phyloP scores from a whole-genome alignment of 1,284 basidiomycete species.

The Boletus smithii region DNA sequence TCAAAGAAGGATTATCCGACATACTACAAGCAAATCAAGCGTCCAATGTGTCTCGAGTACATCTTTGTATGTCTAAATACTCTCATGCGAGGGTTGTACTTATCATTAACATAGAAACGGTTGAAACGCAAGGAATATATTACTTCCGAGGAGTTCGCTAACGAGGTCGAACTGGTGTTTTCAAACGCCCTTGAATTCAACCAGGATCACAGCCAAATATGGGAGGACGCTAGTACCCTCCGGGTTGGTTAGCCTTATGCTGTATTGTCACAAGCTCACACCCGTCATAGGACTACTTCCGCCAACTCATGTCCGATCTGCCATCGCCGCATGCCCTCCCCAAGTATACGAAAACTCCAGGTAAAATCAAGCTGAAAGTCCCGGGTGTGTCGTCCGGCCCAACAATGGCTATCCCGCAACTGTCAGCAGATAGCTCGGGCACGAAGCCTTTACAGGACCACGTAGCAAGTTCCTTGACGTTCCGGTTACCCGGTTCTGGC shows the following conservation, averaged over 20 bases:
- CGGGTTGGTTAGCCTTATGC: slow-evolving; percentile 44
- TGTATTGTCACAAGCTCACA: slow-evolving; percentile 12
- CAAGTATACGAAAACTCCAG: slow-evolving; percentile 54
- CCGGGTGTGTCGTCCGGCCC: slow-evolving; percentile 31
- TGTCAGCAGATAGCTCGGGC: slow-evolving; percentile 12
- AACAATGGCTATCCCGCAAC: slow-evolving; percentile 8
- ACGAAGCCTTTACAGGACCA: slow-evolving; percentile 26
- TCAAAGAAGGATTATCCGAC: slow-evolving; percentile 75
- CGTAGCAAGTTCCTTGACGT: slow-evolving; percentile 24
- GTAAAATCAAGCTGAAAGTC: slow-evolving; percentile 68
- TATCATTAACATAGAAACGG: slow-evolving; percentile 51
- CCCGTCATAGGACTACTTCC: slow-evolving; percentile 58
- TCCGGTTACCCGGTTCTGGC: slow-evolving; percentile 30
- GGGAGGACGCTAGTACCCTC: slow-evolving; percentile 67
- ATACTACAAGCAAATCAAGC: slow-evolving; percentile 84
- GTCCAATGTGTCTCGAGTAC: slow-evolving; percentile 78
- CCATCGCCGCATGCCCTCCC: slow-evolving; percentile 59
- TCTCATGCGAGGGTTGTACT: slow-evolving; percentile 11
- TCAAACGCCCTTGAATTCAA: slow-evolving; percentile 86
- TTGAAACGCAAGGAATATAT: slow-evolving; percentile 73
- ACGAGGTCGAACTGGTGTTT: slow-evolving; percentile 87
- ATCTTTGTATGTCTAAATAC: slow-evolving; percentile 59
- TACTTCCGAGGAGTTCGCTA: slow-evolving; percentile 67
- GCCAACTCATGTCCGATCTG: slow-evolving; percentile 69
- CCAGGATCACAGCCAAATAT: slow-evolving; percentile 70